Conservation (phyloP, 495 filamentous ascomycete species). For the Annulohypoxylon moriforme region DNA sequence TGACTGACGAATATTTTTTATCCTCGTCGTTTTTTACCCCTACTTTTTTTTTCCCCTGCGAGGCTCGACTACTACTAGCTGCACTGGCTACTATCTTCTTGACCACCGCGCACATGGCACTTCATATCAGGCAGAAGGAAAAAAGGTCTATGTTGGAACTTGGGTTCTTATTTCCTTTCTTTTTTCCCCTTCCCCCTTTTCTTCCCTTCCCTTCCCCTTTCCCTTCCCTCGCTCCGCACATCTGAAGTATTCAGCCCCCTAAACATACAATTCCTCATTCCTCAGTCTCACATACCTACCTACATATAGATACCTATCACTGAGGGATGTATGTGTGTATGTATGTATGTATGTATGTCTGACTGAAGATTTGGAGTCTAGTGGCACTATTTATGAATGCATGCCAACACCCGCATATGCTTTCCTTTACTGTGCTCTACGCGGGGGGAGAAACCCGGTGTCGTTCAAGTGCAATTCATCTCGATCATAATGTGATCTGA, state of each 20-base stretch:
- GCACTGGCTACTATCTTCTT: slow-evolving; percentile 8
- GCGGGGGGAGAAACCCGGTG: slow-evolving; percentile 6
- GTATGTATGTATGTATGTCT: slow-evolving; percentile 1
- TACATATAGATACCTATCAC: neutral
- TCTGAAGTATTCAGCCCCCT: neutral
- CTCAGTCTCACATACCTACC: neutral
- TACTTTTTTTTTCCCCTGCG: neutral
- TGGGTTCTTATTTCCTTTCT: neutral
- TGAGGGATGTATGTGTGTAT: slow-evolving; percentile 1
- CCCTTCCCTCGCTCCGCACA: neutral
- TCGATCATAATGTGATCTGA: neutral
- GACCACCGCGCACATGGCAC: slow-evolving; percentile 18
- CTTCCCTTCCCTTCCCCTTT: slow-evolving; percentile 2
- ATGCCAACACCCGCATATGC: slow-evolving; percentile 5
- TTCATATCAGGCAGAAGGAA: neutral
- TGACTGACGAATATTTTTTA: neutral
- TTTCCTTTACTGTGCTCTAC: neutral
- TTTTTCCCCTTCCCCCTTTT: neutral
- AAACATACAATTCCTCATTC: slow-evolving; percentile 1
- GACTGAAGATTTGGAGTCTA: slow-evolving; percentile 13
- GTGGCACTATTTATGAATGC: slow-evolving; percentile 24
- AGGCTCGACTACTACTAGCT: slow-evolving; percentile 19
- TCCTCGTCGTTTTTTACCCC: neutral
- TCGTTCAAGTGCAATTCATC: slow-evolving; percentile 1
- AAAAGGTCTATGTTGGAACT: neutral